Conservation (phyloP, 495 filamentous ascomycete genomes). For the Neurospora sublineolata region DNA sequence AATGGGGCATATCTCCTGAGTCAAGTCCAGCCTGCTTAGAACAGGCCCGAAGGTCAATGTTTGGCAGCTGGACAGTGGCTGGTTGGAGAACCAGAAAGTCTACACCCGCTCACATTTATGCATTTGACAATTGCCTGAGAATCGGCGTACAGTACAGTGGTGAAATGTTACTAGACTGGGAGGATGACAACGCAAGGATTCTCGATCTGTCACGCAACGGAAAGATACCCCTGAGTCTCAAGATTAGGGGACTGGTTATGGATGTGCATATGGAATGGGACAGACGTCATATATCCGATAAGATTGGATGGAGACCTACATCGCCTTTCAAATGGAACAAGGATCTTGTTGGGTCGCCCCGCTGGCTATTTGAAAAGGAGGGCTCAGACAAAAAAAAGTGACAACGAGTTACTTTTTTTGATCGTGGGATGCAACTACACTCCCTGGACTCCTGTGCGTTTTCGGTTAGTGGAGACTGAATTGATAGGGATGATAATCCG, state of each 20-base stretch:
- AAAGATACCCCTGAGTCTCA: neutral
- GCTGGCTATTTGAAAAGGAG: neutral
- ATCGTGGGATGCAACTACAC: neutral
- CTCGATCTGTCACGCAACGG: neutral
- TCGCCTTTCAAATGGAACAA: neutral
- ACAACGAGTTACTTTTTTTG: neutral
- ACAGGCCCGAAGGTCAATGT: neutral
- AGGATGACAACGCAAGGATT: neutral
- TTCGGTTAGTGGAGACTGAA: too few relatives aligned
- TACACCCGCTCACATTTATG: accelerated
- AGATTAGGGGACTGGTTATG: neutral
- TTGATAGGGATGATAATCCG: neutral
- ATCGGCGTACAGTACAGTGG: neutral
- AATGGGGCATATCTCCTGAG: neutral
- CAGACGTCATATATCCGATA: neutral
- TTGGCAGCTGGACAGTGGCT: neutral
- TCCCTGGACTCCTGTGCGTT: too few relatives aligned
- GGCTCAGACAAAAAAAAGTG: neutral
- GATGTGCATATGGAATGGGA: neutral
- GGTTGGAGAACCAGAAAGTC: neutral
- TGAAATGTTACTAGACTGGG: neutral
- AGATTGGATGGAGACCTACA: neutral
- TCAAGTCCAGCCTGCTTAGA: neutral
- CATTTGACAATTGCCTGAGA: neutral
- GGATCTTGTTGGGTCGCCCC: neutral